These are phyloP conservation scores for Rhizomucor pusillus DNA, from an alignment of 371 early-diverging fungal genomes.

Conservation along the genomic window DNA sequence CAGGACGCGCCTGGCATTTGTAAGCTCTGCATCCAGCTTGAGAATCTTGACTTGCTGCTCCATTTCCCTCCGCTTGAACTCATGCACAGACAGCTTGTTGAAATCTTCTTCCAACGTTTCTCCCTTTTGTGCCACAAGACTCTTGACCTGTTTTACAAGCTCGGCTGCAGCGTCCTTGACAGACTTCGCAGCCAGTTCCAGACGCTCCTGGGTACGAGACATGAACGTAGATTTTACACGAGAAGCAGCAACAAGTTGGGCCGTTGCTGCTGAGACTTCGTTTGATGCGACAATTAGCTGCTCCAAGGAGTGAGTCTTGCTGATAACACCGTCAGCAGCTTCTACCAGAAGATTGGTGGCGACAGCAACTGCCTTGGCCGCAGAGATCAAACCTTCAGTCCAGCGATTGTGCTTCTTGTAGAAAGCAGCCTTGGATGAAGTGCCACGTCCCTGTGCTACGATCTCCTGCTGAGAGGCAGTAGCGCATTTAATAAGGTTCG, in stretches of 20 bases:
- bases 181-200: conserved; percentile 90
- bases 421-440: conserved; percentile 84
- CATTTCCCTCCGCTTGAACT: conserved; percentile 96
- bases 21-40: conserved; percentile 90
- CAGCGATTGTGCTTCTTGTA: conserved; percentile 99
- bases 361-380: conserved; percentile 92
- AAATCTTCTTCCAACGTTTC: conserved; percentile 63
- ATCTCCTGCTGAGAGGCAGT: conserved; percentile 95
- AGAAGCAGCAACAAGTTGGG: conserved; percentile 95
- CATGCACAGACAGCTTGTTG: conserved; percentile 78
- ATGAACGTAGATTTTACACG: conserved; percentile 91
- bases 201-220: conserved; percentile 86
- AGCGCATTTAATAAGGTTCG: conserved; percentile 90
- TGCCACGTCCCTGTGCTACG: conserved; percentile 89
- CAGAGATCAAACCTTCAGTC: conserved; percentile 98
- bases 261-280: conserved; percentile 94
- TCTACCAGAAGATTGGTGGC: conserved; percentile 93
- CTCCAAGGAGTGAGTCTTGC: conserved; percentile 87
- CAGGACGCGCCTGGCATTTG: conserved; percentile 79
- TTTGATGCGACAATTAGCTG: conserved; percentile 95
- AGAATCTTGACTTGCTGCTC: conserved; percentile 96
- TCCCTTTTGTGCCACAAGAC: conserved; percentile 70
- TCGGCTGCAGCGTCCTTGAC: conserved; percentile 91
- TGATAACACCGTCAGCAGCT: conserved; percentile 93
- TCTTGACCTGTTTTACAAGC: conserved; percentile 91